A percentile compares a stretch with the other conserved stretches of the same genome.
Conservation (phyloP, 352 stramenopile species). For the Pythium rhizo-oryzae region DNA sequence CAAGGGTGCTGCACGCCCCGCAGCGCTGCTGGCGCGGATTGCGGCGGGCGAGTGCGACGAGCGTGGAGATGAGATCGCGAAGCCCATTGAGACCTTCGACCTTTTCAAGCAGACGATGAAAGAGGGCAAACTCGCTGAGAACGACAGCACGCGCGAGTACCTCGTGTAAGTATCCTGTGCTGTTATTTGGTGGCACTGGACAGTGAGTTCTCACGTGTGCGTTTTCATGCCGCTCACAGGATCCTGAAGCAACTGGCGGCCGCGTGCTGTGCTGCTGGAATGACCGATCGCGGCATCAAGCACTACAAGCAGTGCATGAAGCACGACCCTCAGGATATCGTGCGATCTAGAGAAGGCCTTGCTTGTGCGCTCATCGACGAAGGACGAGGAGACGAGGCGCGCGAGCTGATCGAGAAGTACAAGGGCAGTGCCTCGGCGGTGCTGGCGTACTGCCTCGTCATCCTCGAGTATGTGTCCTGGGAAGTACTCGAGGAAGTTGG, state of each 20-base stretch:
- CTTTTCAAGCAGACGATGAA: constrained; percentile 62
- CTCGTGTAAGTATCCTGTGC: constrained; percentile 40
- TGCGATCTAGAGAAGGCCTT: constrained; percentile 68
- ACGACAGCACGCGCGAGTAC: constrained; percentile 71
- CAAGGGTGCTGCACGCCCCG: constrained; percentile 70
- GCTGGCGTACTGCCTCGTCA: constrained; percentile 81
- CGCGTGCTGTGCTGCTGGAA: constrained; percentile 69
- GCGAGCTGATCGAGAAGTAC: constrained; percentile 72
- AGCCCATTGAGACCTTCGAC: constrained; percentile 80
- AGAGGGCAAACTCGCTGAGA: constrained; percentile 55
- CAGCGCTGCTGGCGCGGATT: constrained; percentile 75
- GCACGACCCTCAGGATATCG: constrained; percentile 64
- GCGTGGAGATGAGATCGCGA: constrained; percentile 67
- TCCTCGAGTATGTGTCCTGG: constrained; percentile 89
- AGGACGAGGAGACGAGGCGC: constrained; percentile 70
- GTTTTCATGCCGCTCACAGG: constrained; percentile 19
- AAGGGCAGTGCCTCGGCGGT: constrained; percentile 55
- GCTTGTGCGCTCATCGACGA: constrained; percentile 81
- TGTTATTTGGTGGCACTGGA: not conserved
- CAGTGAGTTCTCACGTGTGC: not conserved
- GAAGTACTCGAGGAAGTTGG: constrained; percentile 84
- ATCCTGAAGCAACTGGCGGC: constrained; percentile 74
- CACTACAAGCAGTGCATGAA: constrained; percentile 84
- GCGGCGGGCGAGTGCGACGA: constrained; percentile 79
- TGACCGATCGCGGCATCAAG: constrained; percentile 78